Conservation (phyloP, 345 rosid genomes). For the Eucalyptus guilfoylei region DNA sequence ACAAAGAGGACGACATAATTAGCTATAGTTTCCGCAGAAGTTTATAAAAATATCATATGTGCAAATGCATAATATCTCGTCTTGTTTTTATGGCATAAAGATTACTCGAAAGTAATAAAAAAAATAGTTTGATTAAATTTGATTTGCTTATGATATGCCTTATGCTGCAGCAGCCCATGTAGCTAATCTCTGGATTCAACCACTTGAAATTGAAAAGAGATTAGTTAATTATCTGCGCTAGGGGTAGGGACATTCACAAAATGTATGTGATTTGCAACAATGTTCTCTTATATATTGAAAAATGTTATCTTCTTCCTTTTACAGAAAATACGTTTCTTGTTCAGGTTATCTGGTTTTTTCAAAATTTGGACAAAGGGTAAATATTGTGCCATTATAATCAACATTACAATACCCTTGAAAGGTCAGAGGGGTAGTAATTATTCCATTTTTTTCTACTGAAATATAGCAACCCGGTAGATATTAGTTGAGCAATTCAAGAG, state of each 20-base stretch:
- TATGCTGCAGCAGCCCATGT: neutral
- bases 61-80: neutral
- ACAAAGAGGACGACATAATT: neutral
- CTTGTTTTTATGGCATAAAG: neutral
- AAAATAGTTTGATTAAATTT: too few relatives aligned
- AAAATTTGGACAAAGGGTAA: neutral
- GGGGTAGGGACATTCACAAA: neutral
- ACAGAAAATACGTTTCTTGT: neutral
- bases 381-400: neutral
- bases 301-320: neutral
- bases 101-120: neutral
- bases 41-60: neutral
- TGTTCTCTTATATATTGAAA: neutral
- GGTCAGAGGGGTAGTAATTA: neutral
- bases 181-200: neutral
- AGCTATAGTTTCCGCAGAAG: neutral
- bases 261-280: neutral
- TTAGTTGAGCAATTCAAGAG: neutral
- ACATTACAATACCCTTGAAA: neutral
- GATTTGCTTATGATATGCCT: neutral
- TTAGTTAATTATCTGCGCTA: too few relatives aligned
- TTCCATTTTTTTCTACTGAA: neutral
- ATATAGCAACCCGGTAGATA: neutral
- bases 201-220: neutral
- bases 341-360: neutral